Base-by-base conservation (phyloP, 2,329 filamentous ascomycete genomes). In the Talaromyces sp. region DNA sequence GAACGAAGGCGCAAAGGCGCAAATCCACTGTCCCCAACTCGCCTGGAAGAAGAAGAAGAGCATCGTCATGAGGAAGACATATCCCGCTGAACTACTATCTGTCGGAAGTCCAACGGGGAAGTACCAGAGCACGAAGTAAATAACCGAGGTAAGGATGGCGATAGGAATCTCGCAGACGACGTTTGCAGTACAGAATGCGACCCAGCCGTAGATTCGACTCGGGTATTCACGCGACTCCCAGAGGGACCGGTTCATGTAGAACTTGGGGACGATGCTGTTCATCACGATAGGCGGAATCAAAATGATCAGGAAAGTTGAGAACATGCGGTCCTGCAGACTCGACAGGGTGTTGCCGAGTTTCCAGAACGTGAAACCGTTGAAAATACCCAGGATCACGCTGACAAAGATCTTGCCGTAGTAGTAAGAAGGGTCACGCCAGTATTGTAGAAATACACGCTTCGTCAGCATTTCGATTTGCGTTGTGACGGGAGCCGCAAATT, bases 21-120 rank as follows among this genome's bases (percentile, higher is more conserved):
- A 90, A 70, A 95, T 92, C 90, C 90, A 94, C 74, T 93, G 91
- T 22, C 90, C 92, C 90, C 89, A 93, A 69, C 83, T 87, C 37
- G 84, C 85, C 74, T 88, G 85, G 82, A 93, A 93, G 8, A 93
- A 76, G 80, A 88, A 92, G 79, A 93, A 93, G 0, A 94, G 83
- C 72, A 93, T 79, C 0, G 86, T 86, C 89, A 95, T 93, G 31
- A 94, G 78, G 79, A 90, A 94, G 16, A 89, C 85, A 74, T 93
- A 94, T 13, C 91, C 91, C 0, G 90, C 85, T 0, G 86, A 86
- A 1, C 83, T 83, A 39, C 86, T 84, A 66, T 90, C 86, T 0
- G 83, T 83, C 0, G 90, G 89, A 1, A 93, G 80, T 0, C 91
- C 91, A 0, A 88, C 85, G 0, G 90, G 86, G 75, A 85, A 94